Base-by-base conservation (phyloP, 1,139 yeast genomes). In the Saccharomyces pastorianus region DNA sequence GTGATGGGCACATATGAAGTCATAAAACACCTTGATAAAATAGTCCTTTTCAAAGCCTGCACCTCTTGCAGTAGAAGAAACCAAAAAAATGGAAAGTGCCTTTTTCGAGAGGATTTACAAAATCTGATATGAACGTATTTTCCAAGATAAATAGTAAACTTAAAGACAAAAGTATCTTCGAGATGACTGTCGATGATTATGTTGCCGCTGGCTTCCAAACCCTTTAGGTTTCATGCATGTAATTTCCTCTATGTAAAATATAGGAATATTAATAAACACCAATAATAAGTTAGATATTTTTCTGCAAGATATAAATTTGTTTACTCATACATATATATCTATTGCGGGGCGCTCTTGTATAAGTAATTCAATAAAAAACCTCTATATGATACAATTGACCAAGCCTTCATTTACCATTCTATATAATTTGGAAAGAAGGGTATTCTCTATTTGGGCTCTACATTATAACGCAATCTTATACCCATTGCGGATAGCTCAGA, bases 401-500 rank as follows among this genome's bases (percentile, higher is more conserved):
- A 20, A 38, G 25, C 44, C 44, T 26, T 38, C 26, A 20, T 38
- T 38, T 20, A 38, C 26, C 44, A 23, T 38, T 38, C 20, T 38
- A 38, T 11, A 38, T 38, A 38, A 38, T 13, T 9, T 38, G 23
- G n/a, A 25, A 7, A 17, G 4, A 14, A 14, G 41, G 17, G 23
- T 46, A 9, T 50, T 46, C 25, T 11, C 54, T 57, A 79, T 65
- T 75, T 75, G 53, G 89, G 89, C 56, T 79, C 82, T 53, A 89
- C 93, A 65, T 88, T 86, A 74, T 88, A 89, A 61, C 85, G 83
- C 86, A 93, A 80, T 72, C 86, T 85, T 64, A 95, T 91, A 74
- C 99, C 99, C 99, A 95, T 95, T 23, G 99, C 99, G 14, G 96
- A 84, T 64, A 95, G 79, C 72, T 95, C 99, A 32, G 96, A 88